phyloP scores from a whole-genome alignment of 148 eudicot species.

The Oxyria digyna region DNA sequence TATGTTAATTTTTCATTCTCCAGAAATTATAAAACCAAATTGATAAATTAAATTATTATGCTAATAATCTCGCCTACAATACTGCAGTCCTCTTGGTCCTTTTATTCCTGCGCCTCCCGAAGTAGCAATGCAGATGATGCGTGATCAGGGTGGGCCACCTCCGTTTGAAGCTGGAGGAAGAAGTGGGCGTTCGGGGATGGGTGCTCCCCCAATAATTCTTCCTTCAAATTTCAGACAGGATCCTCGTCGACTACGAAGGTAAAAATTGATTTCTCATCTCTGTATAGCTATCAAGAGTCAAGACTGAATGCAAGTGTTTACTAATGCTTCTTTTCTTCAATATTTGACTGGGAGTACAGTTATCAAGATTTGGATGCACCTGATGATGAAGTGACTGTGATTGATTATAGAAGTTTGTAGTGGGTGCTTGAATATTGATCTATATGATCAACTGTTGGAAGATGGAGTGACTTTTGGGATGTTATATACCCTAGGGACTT shows the following conservation, averaged over 20 bases:
- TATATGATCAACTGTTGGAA: neutral
- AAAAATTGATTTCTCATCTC: neutral
- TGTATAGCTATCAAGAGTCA: neutral
- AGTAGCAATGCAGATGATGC: slow-evolving; percentile 86
- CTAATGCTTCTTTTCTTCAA: neutral
- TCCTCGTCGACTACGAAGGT: slow-evolving; percentile 92
- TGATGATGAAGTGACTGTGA: slow-evolving; percentile 96
- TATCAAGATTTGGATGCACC: slow-evolving; percentile 96
- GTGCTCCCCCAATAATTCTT: slow-evolving; percentile 60
- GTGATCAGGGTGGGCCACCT: slow-evolving; percentile 83
- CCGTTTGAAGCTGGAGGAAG: slow-evolving; percentile 73
- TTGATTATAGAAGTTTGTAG: slow-evolving; percentile 89
- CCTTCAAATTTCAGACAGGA: slow-evolving; percentile 85
- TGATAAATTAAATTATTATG: neutral
- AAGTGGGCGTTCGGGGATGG: slow-evolving; percentile 46
- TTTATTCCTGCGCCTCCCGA: slow-evolving; percentile 99
- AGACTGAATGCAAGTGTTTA: neutral
- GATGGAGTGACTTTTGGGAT: no score
- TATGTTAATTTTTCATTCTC: slow-evolving; percentile 15
- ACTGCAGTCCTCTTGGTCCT: slow-evolving; percentile 86
- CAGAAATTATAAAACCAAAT: no score
- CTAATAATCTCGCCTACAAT: neutral
- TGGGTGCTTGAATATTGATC: neutral
- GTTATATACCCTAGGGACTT: no score
- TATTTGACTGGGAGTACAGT: slow-evolving; percentile 29